These are phyloP conservation scores for Malassezia cuniculi DNA, from an alignment of 1,284 basidiomycete species.

Conservation along the genomic window DNA sequence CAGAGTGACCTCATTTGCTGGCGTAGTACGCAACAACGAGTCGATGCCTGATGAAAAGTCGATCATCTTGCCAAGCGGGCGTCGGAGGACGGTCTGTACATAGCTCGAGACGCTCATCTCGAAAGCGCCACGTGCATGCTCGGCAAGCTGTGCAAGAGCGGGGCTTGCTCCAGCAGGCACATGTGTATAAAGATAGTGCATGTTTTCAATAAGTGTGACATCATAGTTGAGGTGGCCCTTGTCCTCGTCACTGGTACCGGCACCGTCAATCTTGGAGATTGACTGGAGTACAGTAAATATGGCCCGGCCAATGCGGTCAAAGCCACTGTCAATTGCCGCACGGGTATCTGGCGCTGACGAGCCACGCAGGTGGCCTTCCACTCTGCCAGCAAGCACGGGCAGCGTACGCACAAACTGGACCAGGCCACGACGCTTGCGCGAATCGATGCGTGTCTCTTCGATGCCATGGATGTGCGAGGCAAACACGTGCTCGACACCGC, in stretches of 20 bases:
- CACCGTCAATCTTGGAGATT: constrained; percentile 74
- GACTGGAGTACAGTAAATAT: constrained; percentile 89
- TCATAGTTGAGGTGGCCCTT: constrained; percentile 94
- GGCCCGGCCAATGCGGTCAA: constrained; percentile 69
- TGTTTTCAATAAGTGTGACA: constrained; percentile 90
- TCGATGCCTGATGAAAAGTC: constrained; percentile 91
- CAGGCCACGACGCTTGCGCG: constrained; percentile 82
- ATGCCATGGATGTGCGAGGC: constrained; percentile 71
- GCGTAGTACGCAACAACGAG: constrained; percentile 64
- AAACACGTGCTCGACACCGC: constrained; percentile 93
- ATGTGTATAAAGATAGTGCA: constrained; percentile 80
- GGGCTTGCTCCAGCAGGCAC: constrained; percentile 50
- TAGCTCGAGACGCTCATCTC: constrained; percentile 75
- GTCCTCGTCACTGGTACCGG: constrained; percentile 50
- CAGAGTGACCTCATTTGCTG: constrained; percentile 63
- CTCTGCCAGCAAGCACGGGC: constrained; percentile 68
- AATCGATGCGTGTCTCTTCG: constrained; percentile 75
- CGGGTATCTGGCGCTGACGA: constrained; percentile 63
- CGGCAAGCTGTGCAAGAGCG: constrained; percentile 61
- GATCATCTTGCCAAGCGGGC: constrained; percentile 75
- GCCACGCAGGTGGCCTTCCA: constrained; percentile 69
- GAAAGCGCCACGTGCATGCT: constrained; percentile 55
- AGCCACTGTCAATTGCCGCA: constrained; percentile 63
- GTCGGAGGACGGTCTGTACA: constrained; percentile 69
- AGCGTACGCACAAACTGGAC: constrained; percentile 87